These are phyloP conservation scores for Suillus discolor DNA, from an alignment of 768 basidiomycete genomes.

Conservation along the genomic window DNA sequence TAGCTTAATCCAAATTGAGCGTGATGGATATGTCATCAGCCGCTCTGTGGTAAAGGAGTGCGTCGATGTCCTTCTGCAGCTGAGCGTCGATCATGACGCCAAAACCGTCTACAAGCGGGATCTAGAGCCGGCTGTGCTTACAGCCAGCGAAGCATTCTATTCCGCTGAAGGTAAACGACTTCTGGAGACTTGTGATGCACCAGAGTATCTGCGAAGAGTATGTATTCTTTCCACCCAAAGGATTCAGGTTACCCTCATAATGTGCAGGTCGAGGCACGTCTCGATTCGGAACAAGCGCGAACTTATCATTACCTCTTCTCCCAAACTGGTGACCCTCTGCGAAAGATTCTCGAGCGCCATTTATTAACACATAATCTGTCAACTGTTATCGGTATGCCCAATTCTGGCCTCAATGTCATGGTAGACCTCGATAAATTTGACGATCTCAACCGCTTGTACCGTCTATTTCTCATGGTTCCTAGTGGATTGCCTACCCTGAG, in stretches of 20 bases:
- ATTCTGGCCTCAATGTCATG: constrained; percentile 88
- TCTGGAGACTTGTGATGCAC: constrained; percentile 73
- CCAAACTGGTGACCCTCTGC: constrained; percentile 67
- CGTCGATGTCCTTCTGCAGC: constrained; percentile 78
- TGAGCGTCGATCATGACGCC: constrained; percentile 53
- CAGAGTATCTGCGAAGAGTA: constrained; percentile 81
- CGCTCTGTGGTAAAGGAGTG: constrained; percentile 90
- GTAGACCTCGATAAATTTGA: constrained; percentile 76
- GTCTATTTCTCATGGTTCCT: constrained; percentile 69
- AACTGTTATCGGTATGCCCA: constrained; percentile 74
- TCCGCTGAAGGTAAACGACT: constrained; percentile 69
- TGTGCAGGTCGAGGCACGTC: constrained; percentile 73
- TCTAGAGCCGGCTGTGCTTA: constrained; percentile 81
- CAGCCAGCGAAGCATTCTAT: constrained; percentile 81
- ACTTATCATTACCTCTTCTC: constrained; percentile 85
- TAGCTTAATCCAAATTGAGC: constrained; percentile 85
- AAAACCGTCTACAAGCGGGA: constrained; percentile 78
- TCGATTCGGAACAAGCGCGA: constrained; percentile 82
- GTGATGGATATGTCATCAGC: constrained; percentile 88
- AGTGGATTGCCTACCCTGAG: constrained; percentile 67
- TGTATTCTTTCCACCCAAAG: background rate
- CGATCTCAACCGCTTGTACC: constrained; percentile 80
- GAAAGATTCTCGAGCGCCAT: constrained; percentile 72
- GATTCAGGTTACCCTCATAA: constrained; percentile 15
- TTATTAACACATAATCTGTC: constrained; percentile 78